A percentile compares a stretch with the other conserved stretches of the same genome.
phyloP scores from a whole-genome alignment of 2,329 filamentous ascomycete species.

The Xylariaceae sp. region DNA sequence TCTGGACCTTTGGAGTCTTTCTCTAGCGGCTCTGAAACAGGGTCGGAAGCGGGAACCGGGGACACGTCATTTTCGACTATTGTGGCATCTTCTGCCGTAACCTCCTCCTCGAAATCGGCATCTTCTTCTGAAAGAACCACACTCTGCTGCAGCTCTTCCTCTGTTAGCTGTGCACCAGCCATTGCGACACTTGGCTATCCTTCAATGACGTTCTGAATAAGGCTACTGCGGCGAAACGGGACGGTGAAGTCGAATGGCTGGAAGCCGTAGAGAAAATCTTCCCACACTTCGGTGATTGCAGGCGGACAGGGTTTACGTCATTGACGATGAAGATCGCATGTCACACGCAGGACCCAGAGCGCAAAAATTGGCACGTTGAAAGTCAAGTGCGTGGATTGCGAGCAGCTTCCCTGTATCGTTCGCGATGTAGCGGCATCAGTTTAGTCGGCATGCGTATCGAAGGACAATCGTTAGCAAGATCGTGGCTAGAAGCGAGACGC shows the following conservation, averaged over 20 bases:
- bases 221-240: not conserved
- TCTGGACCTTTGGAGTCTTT: constrained; percentile 24
- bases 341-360: not conserved
- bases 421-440: constrained; percentile 10
- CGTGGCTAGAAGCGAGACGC: constrained; percentile 9
- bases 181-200: constrained; percentile 29
- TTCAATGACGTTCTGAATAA: not conserved
- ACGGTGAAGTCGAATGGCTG: not conserved
- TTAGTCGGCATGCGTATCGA: constrained; percentile 8
- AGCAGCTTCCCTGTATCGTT: not conserved
- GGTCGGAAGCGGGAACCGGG: constrained; percentile 14
- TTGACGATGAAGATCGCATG: constrained; percentile 20
- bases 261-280: constrained; percentile 6
- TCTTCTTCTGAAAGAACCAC: constrained; percentile 47
- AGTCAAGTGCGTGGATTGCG: constrained; percentile 1
- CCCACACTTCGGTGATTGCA: constrained; percentile 21
- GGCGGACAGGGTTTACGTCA: constrained; percentile 18
- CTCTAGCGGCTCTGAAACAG: not conserved
- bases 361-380: not conserved
- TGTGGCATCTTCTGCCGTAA: constrained; percentile 30
- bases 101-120: constrained; percentile 34
- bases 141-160: constrained; percentile 55
- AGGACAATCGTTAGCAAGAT: not conserved
- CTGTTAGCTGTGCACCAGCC: constrained; percentile 49
- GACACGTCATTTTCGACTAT: constrained; percentile 24